A percentile compares a stretch with the other conserved stretches of the same genome.
These are phyloP conservation scores for Pleurotus pulmonarius DNA, from an alignment of 768 basidiomycete species.

Conservation along the genomic window DNA sequence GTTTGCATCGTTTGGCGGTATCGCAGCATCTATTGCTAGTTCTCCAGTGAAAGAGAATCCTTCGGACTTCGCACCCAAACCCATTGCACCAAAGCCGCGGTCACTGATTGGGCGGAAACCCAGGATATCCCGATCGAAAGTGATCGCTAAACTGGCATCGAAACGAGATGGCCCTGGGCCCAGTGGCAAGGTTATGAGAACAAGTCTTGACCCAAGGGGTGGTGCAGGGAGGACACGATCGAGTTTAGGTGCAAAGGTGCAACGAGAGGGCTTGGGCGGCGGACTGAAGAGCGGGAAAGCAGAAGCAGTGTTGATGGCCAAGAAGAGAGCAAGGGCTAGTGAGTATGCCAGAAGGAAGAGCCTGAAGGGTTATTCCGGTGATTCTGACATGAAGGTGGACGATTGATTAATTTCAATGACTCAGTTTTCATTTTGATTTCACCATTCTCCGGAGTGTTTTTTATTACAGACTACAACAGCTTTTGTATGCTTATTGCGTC, in stretches of 20 bases:
- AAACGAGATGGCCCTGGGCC: constrained; percentile 52
- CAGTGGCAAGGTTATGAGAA: constrained; percentile 19
- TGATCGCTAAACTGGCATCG: constrained; percentile 72
- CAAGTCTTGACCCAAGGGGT: constrained; percentile 18
- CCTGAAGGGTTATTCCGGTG: constrained; percentile 10
- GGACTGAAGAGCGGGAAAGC: constrained; percentile 21
- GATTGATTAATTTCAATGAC: background rate
- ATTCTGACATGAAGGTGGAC: constrained; percentile 4
- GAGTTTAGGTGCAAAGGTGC: constrained; percentile 44
- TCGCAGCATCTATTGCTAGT: constrained; percentile 1
- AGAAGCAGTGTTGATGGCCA: constrained; percentile 50
- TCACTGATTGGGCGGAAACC: constrained; percentile 55
- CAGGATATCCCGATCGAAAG: constrained; percentile 76
- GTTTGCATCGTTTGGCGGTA: constrained; percentile 1
- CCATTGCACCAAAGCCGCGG: constrained; percentile 19
- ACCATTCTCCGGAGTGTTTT: too few relatives aligned
- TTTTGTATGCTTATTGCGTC: too few relatives aligned
- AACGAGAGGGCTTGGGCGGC: constrained; percentile 24
- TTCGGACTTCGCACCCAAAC: background rate
- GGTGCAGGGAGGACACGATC: constrained; percentile 35
- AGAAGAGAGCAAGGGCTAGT: constrained; percentile 73
- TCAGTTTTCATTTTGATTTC: too few relatives aligned
- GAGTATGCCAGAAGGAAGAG: constrained; percentile 65
- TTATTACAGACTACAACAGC: too few relatives aligned
- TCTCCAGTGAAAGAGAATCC: background rate